Evolutionary conservation across 805 yeast species (phyloP).

Genomic region (Ogataea haglerorum): DNA sequence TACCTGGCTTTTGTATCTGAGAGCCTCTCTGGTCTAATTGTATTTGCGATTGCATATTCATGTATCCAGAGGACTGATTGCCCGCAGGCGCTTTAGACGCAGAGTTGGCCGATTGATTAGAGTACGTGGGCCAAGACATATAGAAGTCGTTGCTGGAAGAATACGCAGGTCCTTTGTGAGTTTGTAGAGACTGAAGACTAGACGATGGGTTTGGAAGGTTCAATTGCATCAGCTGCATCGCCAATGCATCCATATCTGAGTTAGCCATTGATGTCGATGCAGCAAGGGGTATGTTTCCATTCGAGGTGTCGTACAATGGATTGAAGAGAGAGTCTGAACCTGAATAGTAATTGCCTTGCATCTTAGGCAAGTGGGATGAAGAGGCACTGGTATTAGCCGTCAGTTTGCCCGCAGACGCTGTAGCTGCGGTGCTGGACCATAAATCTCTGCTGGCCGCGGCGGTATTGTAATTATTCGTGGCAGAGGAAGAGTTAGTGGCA

Average conservation of each 20-base stretch:
- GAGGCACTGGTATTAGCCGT: slow-evolving; percentile 14
- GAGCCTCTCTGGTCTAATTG: background rate
- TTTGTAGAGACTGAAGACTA: slow-evolving; percentile 4
- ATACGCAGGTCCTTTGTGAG: slow-evolving; percentile 1
- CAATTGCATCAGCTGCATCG: slow-evolving; percentile 27
- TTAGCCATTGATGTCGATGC: slow-evolving; percentile 14
- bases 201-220: slow-evolving; percentile 13
- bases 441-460: slow-evolving; percentile 16
- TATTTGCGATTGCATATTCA: slow-evolving; percentile 7
- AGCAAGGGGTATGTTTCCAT: slow-evolving; percentile 10
- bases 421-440: slow-evolving; percentile 19
- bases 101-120: slow-evolving; percentile 10
- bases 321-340: slow-evolving; percentile 15
- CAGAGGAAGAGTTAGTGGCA: slow-evolving; percentile 12
- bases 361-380: slow-evolving; percentile 9
- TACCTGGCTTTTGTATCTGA: slow-evolving; percentile 5
- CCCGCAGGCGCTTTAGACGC: slow-evolving; percentile 9
- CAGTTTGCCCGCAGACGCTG: slow-evolving; percentile 14
- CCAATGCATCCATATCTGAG: slow-evolving; percentile 29
- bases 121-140: slow-evolving; percentile 18
- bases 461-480: slow-evolving; percentile 12
- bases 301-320: slow-evolving; percentile 12
- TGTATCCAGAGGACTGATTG: slow-evolving; percentile 9
- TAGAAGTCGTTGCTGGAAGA: slow-evolving; percentile 12
- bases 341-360: slow-evolving; percentile 14